Evolutionary conservation across 768 basidiomycete genomes (phyloP).

Genomic region (Auriscalpium orientale): DNA sequence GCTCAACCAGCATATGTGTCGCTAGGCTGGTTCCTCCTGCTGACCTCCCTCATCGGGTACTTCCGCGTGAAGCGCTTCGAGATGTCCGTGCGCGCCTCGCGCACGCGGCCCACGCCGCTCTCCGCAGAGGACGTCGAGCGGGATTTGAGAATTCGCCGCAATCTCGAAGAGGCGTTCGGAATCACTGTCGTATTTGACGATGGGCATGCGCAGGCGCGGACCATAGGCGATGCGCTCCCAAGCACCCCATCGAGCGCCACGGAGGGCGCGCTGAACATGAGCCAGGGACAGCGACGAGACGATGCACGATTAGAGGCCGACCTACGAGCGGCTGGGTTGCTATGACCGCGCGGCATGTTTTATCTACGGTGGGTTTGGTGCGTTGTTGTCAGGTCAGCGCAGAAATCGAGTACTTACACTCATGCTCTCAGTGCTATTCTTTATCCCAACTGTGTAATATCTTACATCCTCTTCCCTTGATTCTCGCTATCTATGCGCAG

Average conservation of each 20-base stretch:
- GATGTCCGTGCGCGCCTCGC: constrained; percentile 47
- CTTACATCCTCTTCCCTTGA: too few relatives aligned
- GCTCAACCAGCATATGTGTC: background rate
- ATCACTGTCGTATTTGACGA: constrained; percentile 3
- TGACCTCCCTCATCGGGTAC: constrained; percentile 76
- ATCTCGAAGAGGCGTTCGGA: constrained; percentile 12
- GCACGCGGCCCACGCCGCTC: background rate
- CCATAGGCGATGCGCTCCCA: background rate
- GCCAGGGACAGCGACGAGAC: background rate
- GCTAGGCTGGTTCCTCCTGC: constrained; percentile 83
- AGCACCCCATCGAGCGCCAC: background rate
- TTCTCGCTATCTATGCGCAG: background rate
- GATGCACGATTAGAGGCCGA: constrained; percentile 10
- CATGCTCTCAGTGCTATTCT: background rate
- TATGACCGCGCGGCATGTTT: background rate
- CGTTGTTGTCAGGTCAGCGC: background rate
- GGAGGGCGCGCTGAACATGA: background rate
- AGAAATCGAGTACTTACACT: background rate
- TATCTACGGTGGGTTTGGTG: background rate
- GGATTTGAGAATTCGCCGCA: constrained; percentile 4
- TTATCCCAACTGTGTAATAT: too few relatives aligned
- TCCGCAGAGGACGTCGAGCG: constrained; percentile 7
- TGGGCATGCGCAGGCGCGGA: background rate
- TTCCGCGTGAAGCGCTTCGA: constrained; percentile 87
- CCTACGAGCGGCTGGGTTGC: constrained; percentile 11